Percentiles rank a stretch among this genome's conserved stretches.
phyloP scores from a whole-genome alignment of 345 rosid genomes.

The Gossypium anomalum region DNA sequence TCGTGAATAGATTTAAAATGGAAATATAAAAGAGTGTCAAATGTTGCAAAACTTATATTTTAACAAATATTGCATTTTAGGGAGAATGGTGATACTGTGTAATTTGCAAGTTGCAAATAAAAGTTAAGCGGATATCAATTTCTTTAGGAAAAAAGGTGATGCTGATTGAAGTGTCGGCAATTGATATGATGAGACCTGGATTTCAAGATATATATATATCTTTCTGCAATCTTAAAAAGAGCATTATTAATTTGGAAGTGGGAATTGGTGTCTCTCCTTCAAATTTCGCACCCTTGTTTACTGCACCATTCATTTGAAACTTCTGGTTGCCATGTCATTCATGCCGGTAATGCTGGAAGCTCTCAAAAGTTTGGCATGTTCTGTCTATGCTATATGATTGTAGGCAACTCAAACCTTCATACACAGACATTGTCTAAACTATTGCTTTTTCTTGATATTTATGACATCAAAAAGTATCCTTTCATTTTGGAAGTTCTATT shows the following conservation, averaged over 20 bases:
- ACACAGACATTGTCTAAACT: neutral
- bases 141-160: neutral
- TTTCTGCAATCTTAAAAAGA: constrained; percentile 1
- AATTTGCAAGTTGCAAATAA: constrained; percentile 6
- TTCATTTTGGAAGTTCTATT: constrained; percentile 1
- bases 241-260: neutral
- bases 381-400: neutral
- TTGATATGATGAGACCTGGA: constrained; percentile 4
- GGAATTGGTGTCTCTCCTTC: neutral
- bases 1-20: neutral
- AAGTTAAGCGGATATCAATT: neutral
- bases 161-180: neutral
- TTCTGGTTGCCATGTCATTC: neutral
- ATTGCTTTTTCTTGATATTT: constrained; percentile 1
- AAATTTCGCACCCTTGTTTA: constrained; percentile 9
- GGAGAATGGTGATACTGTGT: constrained; percentile 6
- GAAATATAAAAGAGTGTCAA: constrained; percentile 8
- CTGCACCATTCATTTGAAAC: constrained; percentile 1
- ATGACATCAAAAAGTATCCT: neutral
- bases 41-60: neutral
- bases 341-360: neutral
- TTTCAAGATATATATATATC: neutral
- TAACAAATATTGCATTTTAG: constrained; percentile 1
- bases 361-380: neutral
- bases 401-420: neutral